Evolutionary conservation across 148 eudicot genomes (phyloP).

Genomic region (Camellia granthamiana): DNA sequence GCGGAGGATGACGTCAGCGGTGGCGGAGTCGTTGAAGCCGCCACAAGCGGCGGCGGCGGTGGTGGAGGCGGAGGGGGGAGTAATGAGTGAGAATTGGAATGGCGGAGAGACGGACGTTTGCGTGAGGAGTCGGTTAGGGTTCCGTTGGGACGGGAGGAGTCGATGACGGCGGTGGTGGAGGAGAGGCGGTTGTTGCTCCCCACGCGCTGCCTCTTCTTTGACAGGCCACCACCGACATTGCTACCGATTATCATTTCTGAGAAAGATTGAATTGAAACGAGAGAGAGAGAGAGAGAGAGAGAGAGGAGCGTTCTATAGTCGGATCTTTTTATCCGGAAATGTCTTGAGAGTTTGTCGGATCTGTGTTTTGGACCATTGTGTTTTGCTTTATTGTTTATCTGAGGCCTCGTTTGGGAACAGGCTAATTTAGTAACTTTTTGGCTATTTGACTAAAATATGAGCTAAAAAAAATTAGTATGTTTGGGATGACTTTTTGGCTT

Average conservation of each 20-base stretch:
- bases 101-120: constrained; percentile 24
- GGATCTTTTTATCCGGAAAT: no score
- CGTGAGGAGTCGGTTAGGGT: constrained; percentile 35
- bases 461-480: no score
- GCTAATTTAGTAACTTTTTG: no score
- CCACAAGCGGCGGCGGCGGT: constrained; percentile 14
- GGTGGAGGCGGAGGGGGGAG: constrained; percentile 4
- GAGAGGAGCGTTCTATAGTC: no score
- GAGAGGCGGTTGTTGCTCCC: constrained; percentile 32
- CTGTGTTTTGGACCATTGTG: no score
- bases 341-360: no score
- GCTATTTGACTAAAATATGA: no score
- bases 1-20: constrained; percentile 73
- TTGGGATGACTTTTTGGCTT: no score
- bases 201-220: constrained; percentile 51
- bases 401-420: no score
- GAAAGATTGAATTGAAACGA: neutral
- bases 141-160: constrained; percentile 28
- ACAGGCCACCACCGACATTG: neutral
- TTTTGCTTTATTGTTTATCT: no score
- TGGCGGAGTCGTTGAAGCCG: constrained; percentile 65
- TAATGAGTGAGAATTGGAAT: constrained; percentile 27
- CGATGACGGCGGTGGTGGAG: constrained; percentile 36
- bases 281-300: neutral
- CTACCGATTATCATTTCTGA: constrained; percentile 5